Evolutionary conservation across 495 filamentous ascomycete genomes (phyloP), one percentile per base, ranked within the genome.

Genomic region (Penicillium arizonense): DNA sequence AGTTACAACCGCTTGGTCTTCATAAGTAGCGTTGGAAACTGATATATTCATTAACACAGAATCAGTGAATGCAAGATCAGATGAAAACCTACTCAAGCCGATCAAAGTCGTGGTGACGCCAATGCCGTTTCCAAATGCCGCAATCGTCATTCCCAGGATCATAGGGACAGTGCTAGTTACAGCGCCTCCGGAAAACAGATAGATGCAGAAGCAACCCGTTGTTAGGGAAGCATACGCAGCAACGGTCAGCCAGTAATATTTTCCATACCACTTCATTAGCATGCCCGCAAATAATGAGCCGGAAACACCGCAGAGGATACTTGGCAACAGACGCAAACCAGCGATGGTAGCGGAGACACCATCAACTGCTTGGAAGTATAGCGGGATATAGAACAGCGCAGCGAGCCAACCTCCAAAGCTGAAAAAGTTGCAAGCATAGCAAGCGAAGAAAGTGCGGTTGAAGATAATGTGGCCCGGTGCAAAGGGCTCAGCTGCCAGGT

Each of bases 401-500:
- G 80, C 77, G 53, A 92, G 71, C 72, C 85, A 86, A 7, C 78
- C 84, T 6, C 76, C 83, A 47, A 91, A 82, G 38, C 81, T 80
- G 68, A 91, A 91, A 73, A 92, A 90, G 61, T 92, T 90, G 62
- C 85, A 83, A 20, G 84, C 63, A 55, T 87, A 92, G 53, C 79
- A 79, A 2, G 89, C 80, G 45, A 91, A 70, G 30, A 93, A 78
- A 2, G 79, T 78, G 13, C 81, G 72, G 62, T 87, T 77, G 59
- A 92, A 87, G 51, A 96, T 88, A 53, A 96, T 85, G 47, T 84
- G 88, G 7, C 84, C 80, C 0, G 90, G 90, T 3, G 89, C 90
- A 53, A 94, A 93, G 5, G 90, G 90, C 34, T 90, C 83, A 0
- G 80, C 60, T 1, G 89, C 89, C n/a, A 89, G 69, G 48, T 81